Base-by-base conservation (phyloP, 2,329 filamentous ascomycete species). In the Hyphodiscus sp. region DNA sequence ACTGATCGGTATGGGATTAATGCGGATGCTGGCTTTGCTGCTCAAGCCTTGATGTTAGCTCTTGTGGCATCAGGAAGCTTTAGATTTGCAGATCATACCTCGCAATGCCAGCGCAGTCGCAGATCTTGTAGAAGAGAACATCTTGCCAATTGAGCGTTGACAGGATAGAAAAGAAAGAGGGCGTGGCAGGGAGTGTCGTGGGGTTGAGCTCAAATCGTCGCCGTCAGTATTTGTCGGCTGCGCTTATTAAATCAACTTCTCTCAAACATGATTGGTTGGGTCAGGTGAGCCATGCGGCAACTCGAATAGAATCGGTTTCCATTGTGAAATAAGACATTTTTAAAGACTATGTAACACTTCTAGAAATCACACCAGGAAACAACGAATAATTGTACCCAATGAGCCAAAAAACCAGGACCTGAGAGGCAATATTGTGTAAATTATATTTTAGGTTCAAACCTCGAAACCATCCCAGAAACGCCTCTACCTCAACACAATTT, bases 11-110 rank as follows among this genome's bases (percentile, higher is more conserved):
- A 81, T 61, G 84, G 81, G 56, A 85, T 69, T 65, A 88, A 73
- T 55, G 82, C 75, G 52, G 76, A 76, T 51, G 80, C 73, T 61
- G 87, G 86, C 73, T 83, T 87, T 71, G 76, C 87, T 90, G 67
- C 64, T 56, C 45, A 48, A 18, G 45, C 47, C 16, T 48, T 51
- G 44, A 38, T 51, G 51, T 67, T 68, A 68, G 62, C 54, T 62
- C 56, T 45, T 56, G 52, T 54, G 43, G 47, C 55, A 56, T 52
- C 38, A 20, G 20, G 44, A 49, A 41, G 19, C 49, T 41, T 23
- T 20, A 23, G 16, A 9, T 20, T 6, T 41, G n/a, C 20, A 20
- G 13, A 43, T 20, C 61, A 56, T 66, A 74, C 73, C 72, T 71
- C 72, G 67, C 65, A 74, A 63, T 53, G 69, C 73, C 66, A 74